Evolutionary conservation across 352 stramenopile genomes (phyloP).

Genomic region (Phytopythium chamaehyphon): DNA sequence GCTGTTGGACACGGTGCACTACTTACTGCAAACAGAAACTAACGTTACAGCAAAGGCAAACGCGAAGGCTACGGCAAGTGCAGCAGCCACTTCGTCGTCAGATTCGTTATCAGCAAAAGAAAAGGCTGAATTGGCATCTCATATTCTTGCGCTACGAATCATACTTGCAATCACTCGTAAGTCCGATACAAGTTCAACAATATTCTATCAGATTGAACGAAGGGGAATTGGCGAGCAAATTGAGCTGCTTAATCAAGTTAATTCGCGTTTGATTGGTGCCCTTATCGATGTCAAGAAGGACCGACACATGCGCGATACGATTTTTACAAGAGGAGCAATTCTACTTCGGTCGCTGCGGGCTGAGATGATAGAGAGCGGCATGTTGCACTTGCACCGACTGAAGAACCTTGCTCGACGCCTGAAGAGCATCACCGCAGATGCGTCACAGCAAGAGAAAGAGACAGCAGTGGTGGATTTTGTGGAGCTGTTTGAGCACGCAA

Average conservation of each 20-base stretch:
- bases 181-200: slow-evolving; percentile 41
- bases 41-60: not conserved
- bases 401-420: slow-evolving; percentile 67
- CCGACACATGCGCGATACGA: slow-evolving; percentile 25
- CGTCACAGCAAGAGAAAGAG: slow-evolving; percentile 30
- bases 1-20: slow-evolving; percentile 65
- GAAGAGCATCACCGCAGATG: slow-evolving; percentile 29
- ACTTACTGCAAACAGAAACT: slow-evolving; percentile 51
- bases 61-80: not conserved
- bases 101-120: slow-evolving; percentile 11
- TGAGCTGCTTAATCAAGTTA: slow-evolving; percentile 45
- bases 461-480: slow-evolving; percentile 65
- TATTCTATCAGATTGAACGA: slow-evolving; percentile 81
- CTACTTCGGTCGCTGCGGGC: slow-evolving; percentile 51
- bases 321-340: slow-evolving; percentile 48
- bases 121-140: slow-evolving; percentile 45
- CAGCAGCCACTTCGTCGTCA: not conserved
- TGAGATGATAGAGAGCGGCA: slow-evolving; percentile 73
- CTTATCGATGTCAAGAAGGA: slow-evolving; percentile 8
- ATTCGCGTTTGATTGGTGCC: slow-evolving; percentile 26
- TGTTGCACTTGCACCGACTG: slow-evolving; percentile 71
- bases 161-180: slow-evolving; percentile 70
- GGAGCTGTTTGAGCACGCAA: slow-evolving; percentile 70
- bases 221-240: slow-evolving; percentile 77
- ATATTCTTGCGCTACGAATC: slow-evolving; percentile 70